phyloP scores from a whole-genome alignment of 805 yeast genomes.

The Hanseniaspora jakobsenii region DNA sequence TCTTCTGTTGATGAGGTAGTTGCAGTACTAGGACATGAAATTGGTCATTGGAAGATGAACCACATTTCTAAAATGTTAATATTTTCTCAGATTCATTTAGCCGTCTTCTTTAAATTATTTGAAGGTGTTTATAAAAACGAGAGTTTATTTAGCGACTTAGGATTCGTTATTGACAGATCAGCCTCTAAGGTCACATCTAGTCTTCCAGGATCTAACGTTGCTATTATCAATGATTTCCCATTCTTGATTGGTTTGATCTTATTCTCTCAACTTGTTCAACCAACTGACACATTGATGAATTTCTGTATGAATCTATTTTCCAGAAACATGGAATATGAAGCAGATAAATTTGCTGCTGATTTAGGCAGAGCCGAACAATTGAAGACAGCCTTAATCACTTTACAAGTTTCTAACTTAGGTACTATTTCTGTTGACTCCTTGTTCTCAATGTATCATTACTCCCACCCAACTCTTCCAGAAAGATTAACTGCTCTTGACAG shows the following conservation, averaged over 20 bases:
- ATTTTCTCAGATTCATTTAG: conserved; percentile 51
- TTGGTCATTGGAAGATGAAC: conserved; percentile 92
- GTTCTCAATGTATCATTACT: conserved; percentile 75
- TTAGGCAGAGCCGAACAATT: conserved; percentile 61
- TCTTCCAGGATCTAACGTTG: conserved; percentile 16
- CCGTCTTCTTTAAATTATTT: conserved; percentile 58
- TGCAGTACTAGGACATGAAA: conserved; percentile 95
- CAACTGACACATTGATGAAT: conserved; percentile 56
- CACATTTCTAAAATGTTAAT: conserved; percentile 72
- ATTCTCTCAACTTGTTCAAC: conserved; percentile 66
- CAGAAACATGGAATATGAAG: conserved; percentile 85
- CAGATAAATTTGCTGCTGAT: conserved; percentile 72
- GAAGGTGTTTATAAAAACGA: conserved; percentile 68
- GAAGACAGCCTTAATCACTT: conserved; percentile 56
- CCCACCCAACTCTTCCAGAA: conserved; percentile 87
- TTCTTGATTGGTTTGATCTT: conserved; percentile 68
- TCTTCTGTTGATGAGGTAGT: conserved; percentile 69
- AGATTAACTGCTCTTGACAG: conserved; percentile 62
- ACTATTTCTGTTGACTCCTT: conserved; percentile 84
- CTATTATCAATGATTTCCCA: conserved; percentile 42
- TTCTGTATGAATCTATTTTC: conserved; percentile 59
- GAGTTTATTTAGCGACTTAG: conserved; percentile 68
- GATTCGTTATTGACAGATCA: conserved; percentile 36
- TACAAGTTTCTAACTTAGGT: conserved; percentile 70
- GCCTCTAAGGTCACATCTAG: conserved; percentile 14